A percentile compares a stretch with the other conserved stretches of the same genome.
Conservation (phyloP, 2,329 filamentous ascomycete species). For the Alternaria ventricosa region DNA sequence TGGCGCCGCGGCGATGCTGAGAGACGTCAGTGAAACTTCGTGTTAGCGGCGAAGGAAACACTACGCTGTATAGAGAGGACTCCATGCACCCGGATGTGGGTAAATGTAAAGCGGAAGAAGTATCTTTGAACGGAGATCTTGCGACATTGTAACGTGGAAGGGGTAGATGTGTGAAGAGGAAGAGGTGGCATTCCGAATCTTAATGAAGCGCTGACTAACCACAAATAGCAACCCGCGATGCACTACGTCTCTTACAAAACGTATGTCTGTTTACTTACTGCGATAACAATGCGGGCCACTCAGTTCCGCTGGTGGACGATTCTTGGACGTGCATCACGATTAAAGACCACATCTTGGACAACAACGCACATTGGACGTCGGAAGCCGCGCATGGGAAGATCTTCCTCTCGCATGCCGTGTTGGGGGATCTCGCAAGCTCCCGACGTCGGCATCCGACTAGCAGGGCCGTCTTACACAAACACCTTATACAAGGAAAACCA, state of each 20-base stretch:
- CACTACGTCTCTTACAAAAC: not conserved
- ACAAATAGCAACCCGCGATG: not conserved
- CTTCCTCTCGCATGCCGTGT: not conserved
- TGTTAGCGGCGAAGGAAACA: not conserved
- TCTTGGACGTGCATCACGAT: not conserved
- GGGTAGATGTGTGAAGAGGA: not conserved
- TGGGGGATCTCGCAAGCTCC: constrained; percentile 25
- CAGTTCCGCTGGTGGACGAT: not conserved
- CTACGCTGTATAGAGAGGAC: constrained; percentile 56
- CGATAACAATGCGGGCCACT: not conserved
- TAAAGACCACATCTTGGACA: not conserved
- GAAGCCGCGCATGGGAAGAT: not conserved
- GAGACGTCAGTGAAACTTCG: not conserved
- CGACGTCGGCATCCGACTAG: constrained; percentile 23
- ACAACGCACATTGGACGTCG: not conserved
- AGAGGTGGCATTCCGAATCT: not conserved
- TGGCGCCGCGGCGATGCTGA: constrained; percentile 39
- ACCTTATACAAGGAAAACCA: not conserved
- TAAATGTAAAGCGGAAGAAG: constrained; percentile 61
- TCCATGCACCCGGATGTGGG: constrained; percentile 55
- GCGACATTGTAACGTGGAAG: not conserved
- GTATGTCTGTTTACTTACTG: not conserved
- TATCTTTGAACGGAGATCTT: constrained; percentile 36
- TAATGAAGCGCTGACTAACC: constrained; percentile 8
- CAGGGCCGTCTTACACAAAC: not conserved